Base-by-base conservation (phyloP, 2,329 filamentous ascomycete genomes). In the Aspergillus sp. region DNA sequence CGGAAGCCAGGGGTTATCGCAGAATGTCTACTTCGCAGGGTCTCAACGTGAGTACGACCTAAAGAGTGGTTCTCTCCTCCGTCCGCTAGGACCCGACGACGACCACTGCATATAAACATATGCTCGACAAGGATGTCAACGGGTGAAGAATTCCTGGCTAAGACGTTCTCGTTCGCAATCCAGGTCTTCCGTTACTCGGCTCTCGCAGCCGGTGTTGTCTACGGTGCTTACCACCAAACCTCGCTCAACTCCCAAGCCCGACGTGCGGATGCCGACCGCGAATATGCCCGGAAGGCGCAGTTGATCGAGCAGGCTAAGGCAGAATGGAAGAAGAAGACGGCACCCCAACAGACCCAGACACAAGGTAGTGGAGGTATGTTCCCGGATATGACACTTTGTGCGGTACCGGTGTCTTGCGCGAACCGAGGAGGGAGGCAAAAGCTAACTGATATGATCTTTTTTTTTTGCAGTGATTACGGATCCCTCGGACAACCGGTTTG, bases 101-200 rank as follows among this genome's bases (percentile, higher is more conserved):
- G 10, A 19, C 7, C 52, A 52, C 43, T 45, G 48, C 19, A 19
- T 19, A 19, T 19, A 19, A 19, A 19, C 19, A 19, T 19, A 19
- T 2, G 19, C 19, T 19, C 19, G 19, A 19, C 19, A 19, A 19
- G 19, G 2, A 19, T 19, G 19, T 19, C 19, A 19, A 19, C 19
- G 1, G 19, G 19, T 19, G 19, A 52, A 50, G 48, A 9, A 51
- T 53, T 45, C 45, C 54, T 53, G 50, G 50, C 52, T 44, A 46
- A 9, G 30, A 32, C 42, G 48, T 44, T 41, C 46, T 43, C 45
- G 39, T 47, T 27, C 47, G 44, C 42, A 59, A 52, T 61, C 44
- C 71, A 98, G 93, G 91, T 98, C 72, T 81, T 97, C 72, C 90
- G 93, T 74, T 98, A 91, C 80, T 91, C 89, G 66, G 90, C 90